These are phyloP conservation scores for Penicillium bovifimosum DNA, from an alignment of 495 filamentous ascomycete species.

Conservation along the genomic window DNA sequence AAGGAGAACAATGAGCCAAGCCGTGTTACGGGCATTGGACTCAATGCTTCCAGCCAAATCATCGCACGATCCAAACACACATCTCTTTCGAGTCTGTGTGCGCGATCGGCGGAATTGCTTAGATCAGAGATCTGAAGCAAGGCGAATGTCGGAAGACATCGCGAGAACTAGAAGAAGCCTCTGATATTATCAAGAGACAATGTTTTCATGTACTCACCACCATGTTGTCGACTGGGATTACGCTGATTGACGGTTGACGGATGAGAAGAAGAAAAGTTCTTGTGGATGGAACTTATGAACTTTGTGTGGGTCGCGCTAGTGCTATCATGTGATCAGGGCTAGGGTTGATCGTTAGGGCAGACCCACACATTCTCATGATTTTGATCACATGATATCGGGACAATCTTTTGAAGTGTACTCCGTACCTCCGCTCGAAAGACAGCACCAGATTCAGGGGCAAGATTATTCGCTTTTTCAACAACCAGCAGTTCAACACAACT, in stretches of 20 bases:
- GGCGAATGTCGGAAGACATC: conserved; percentile 33
- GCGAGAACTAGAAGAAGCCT: conserved; percentile 32
- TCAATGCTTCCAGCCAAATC: conserved; percentile 77
- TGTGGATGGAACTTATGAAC: conserved; percentile 22
- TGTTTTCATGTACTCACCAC: conserved; percentile 42
- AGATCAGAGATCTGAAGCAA: conserved; percentile 33
- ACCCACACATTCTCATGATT: conserved; percentile 9
- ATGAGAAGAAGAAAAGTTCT: conserved; percentile 24
- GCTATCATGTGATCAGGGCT: conserved; percentile 26
- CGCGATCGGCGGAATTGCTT: conserved; percentile 39
- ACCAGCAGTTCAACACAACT: no score
- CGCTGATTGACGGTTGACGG: conserved; percentile 42
- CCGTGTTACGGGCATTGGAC: conserved; percentile 53
- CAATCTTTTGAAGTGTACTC: no score
- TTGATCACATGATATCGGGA: background rate
- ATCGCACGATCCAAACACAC: conserved; percentile 53
- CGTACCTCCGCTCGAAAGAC: no score
- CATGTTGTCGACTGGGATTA: conserved; percentile 48
- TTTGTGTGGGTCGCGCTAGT: conserved; percentile 38
- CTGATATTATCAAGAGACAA: conserved; percentile 17
- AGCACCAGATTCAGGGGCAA: no score
- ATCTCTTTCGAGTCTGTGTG: conserved; percentile 34
- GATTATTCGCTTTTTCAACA: no score
- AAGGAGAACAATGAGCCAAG: conserved; percentile 62
- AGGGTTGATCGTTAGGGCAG: conserved; percentile 14